phyloP scores from a whole-genome alignment of 495 filamentous ascomycete species.

The Talaromyces stipitatus region DNA sequence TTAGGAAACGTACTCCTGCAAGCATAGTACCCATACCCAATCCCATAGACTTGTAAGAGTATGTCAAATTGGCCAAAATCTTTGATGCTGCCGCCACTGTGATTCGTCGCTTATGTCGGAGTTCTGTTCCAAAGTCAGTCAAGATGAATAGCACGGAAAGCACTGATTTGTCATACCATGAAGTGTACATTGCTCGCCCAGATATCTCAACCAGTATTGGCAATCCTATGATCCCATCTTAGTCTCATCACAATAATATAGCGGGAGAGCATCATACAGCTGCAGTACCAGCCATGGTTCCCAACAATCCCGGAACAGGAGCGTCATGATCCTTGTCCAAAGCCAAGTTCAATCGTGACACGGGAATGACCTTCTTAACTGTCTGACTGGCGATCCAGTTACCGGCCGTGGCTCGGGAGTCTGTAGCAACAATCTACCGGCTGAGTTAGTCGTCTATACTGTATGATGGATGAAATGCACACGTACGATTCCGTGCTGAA shows the following conservation, averaged over 20 bases:
- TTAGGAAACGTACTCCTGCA: slow-evolving; percentile 60
- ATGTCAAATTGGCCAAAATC: slow-evolving; percentile 96
- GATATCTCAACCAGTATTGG: slow-evolving; percentile 98
- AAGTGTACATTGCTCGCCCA: slow-evolving; percentile 97
- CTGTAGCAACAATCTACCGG: slow-evolving; percentile 77
- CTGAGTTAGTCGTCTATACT: neutral
- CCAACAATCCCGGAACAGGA: slow-evolving; percentile 69
- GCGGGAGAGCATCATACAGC: slow-evolving; percentile 51
- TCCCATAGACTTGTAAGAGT: slow-evolving; percentile 96
- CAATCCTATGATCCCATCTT: slow-evolving; percentile 57
- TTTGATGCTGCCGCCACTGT: slow-evolving; percentile 94
- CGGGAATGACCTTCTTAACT: slow-evolving; percentile 93
- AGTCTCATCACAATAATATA: slow-evolving; percentile 2
- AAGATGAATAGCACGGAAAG: no score
- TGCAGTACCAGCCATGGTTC: slow-evolving; percentile 97
- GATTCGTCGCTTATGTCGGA: slow-evolving; percentile 97
- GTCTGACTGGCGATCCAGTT: slow-evolving; percentile 99
- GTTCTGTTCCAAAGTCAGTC: slow-evolving; percentile 41
- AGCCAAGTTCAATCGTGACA: slow-evolving; percentile 40
- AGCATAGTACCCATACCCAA: slow-evolving; percentile 99
- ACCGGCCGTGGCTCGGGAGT: slow-evolving; percentile 91
- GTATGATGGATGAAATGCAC: neutral
- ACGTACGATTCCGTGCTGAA: slow-evolving; percentile 82
- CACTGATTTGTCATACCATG: slow-evolving; percentile 47
- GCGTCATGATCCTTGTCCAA: slow-evolving; percentile 59